Conservation (phyloP, 176 grass and related monocot species). For the Leersia perrieri region DNA sequence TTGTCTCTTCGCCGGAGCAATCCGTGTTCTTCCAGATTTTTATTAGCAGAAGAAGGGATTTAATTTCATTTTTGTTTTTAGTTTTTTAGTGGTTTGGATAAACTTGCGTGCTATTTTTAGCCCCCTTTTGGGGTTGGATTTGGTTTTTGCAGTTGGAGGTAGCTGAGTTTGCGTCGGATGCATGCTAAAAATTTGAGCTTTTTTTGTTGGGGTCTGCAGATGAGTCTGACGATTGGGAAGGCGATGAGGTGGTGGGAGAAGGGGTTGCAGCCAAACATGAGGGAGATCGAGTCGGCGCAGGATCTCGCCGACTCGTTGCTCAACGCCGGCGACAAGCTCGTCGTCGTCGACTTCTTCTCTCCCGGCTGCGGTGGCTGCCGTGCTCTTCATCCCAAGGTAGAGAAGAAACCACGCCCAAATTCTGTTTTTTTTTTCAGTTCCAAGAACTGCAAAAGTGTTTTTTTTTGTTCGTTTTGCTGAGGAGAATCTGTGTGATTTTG, state of each 20-base stretch:
- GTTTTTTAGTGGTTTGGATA: background rate
- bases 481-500: background rate
- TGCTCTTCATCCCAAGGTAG: constrained; percentile 86
- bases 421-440: background rate
- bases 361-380: constrained; percentile 72
- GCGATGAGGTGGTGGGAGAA: constrained; percentile 65
- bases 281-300: constrained; percentile 52
- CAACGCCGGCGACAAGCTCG: constrained; percentile 58
- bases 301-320: constrained; percentile 57
- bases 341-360: constrained; percentile 72
- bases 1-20: background rate
- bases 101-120: background rate
- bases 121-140: background rate
- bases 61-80: background rate
- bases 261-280: constrained; percentile 50
- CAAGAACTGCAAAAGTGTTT: background rate
- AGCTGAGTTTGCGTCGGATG: background rate
- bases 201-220: constrained; percentile 36
- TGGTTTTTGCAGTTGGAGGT: background rate
- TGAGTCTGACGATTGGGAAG: constrained; percentile 56
- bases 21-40: background rate
- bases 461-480: background rate
- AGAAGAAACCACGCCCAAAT: background rate
- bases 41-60: background rate
- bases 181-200: constrained; percentile 15